Evolutionary conservation across 1,139 yeast genomes (phyloP).

Genomic region (Suhomyces wounanorum): DNA sequence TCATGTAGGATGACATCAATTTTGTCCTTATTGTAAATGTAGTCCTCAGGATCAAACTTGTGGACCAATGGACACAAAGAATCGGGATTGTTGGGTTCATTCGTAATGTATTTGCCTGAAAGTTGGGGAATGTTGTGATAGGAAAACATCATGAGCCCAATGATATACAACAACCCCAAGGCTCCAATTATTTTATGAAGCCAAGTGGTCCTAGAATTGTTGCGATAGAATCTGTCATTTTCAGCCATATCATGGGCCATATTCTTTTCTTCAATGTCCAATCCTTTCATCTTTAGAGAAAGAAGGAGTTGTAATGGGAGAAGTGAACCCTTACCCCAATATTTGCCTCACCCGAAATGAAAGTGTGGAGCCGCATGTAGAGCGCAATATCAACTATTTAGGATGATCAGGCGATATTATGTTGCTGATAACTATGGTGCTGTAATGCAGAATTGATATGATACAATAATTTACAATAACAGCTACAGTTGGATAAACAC

Average conservation of each 20-base stretch:
- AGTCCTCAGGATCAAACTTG: slow-evolving; percentile 30
- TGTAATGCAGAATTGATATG: neutral
- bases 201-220: neutral
- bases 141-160: neutral
- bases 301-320: neutral
- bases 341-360: neutral
- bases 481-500: too few relatives aligned
- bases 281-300: neutral
- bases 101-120: neutral
- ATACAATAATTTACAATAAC: neutral
- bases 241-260: neutral
- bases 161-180: neutral
- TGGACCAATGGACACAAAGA: slow-evolving; percentile 38
- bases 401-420: neutral
- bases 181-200: neutral
- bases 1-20: slow-evolving; percentile 37
- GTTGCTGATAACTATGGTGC: neutral
- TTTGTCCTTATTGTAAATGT: slow-evolving; percentile 25
- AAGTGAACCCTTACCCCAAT: neutral
- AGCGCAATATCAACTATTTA: neutral
- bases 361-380: neutral
- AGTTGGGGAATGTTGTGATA: neutral
- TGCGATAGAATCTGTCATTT: neutral
- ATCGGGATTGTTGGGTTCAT: slow-evolving; percentile 21
- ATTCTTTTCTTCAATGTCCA: neutral